Conservation (phyloP, 1,284 basidiomycete species). For the Cutaneotrichosporon dermatis region DNA sequence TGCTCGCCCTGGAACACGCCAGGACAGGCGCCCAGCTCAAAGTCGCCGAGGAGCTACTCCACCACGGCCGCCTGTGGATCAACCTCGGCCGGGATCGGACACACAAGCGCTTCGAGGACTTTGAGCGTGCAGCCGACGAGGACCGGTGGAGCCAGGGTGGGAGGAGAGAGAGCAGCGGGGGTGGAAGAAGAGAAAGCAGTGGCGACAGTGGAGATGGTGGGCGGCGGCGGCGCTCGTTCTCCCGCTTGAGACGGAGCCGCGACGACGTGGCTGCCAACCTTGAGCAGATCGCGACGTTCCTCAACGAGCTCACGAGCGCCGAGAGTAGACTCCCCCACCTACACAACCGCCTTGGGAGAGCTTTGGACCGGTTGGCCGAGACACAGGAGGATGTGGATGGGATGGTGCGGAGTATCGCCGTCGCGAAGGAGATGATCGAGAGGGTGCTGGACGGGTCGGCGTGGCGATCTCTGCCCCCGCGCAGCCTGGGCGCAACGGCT, state of each 20-base stretch:
- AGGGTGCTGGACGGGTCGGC: neutral
- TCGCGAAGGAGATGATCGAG: neutral
- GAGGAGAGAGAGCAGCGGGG: too few relatives aligned
- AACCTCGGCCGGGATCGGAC: neutral
- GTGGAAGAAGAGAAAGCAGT: neutral
- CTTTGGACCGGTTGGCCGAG: neutral
- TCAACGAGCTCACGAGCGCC: neutral
- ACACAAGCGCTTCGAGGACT: slow-evolving; percentile 1
- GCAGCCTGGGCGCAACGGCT: too few relatives aligned
- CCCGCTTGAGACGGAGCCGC: neutral
- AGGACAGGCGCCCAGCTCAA: neutral
- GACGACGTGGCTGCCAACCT: neutral
- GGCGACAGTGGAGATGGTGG: neutral
- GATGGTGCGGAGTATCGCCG: neutral
- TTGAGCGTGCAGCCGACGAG: neutral
- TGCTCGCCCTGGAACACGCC: neutral
- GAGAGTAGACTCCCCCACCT: neutral
- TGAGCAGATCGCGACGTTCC: neutral
- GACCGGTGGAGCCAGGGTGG: neutral
- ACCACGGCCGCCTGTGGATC: neutral
- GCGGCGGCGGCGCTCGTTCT: neutral
- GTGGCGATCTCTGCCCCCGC: neutral
- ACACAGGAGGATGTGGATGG: neutral
- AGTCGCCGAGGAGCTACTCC: neutral
- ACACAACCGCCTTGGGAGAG: neutral